Evolutionary conservation across 1,284 basidiomycete genomes (phyloP).

Genomic region (Pascua guehoae): DNA sequence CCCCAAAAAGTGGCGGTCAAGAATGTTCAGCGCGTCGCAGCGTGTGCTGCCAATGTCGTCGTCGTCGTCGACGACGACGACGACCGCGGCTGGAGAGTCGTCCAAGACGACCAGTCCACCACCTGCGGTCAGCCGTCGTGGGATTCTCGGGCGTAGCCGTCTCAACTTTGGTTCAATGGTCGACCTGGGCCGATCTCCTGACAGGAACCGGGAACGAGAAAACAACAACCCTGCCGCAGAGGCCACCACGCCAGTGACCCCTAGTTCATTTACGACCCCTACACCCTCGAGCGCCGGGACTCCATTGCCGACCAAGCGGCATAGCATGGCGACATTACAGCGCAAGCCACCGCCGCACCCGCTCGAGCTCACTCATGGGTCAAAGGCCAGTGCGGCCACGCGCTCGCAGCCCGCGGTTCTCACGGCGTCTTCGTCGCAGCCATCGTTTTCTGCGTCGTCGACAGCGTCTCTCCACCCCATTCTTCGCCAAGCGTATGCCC

Average conservation of each 20-base stretch:
- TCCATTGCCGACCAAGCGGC: constrained; percentile 2
- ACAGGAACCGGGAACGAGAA: constrained; percentile 1
- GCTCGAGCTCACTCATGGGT: constrained; percentile 13
- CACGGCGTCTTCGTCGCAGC: constrained; percentile 12
- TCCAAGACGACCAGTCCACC: neutral
- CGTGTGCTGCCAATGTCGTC: neutral
- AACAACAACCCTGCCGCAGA: neutral
- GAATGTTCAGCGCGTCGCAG: no score
- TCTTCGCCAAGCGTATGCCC: constrained; percentile 17
- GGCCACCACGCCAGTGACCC: neutral
- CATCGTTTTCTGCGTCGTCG: constrained; percentile 5
- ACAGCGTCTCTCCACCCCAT: constrained; percentile 10
- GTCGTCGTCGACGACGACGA: neutral
- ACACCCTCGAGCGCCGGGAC: no score
- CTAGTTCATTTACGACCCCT: no score
- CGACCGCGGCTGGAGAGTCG: neutral
- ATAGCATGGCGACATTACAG: constrained; percentile 4
- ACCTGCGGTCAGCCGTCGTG: constrained; percentile 1
- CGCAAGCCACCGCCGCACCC: constrained; percentile 14
- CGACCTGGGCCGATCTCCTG: constrained; percentile 6
- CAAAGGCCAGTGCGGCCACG: constrained; percentile 1
- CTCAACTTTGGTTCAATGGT: constrained; percentile 23
- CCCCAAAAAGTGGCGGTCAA: no score
- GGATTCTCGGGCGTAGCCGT: constrained; percentile 13
- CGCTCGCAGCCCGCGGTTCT: constrained; percentile 12